These are phyloP conservation scores for Termitomyces sp. DNA, from an alignment of 768 basidiomycete species.

Conservation along the genomic window DNA sequence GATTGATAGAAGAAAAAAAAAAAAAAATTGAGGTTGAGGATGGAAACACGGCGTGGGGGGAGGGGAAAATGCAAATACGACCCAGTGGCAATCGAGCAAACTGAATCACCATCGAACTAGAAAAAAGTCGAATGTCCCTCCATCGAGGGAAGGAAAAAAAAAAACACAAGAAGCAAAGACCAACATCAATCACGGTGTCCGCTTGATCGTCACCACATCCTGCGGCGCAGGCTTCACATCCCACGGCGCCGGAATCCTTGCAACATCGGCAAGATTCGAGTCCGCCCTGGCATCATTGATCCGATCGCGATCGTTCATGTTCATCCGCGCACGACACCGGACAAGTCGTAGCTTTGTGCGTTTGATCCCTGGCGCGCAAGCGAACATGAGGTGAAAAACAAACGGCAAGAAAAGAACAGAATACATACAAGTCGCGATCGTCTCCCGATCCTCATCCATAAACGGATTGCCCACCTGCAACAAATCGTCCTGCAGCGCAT, in stretches of 20 bases:
- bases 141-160: not conserved
- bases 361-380: slow-evolving; percentile 73
- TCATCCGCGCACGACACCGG: slow-evolving; percentile 71
- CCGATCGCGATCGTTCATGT: slow-evolving; percentile 68
- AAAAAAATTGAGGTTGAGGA: not conserved
- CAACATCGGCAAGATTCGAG: slow-evolving; percentile 72
- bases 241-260: slow-evolving; percentile 69
- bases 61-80: no score
- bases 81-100: no score
- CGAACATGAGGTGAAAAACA: not conserved
- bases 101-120: no score
- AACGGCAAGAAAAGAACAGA: not conserved
- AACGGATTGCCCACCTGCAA: slow-evolving; percentile 78
- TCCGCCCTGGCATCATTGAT: slow-evolving; percentile 74
- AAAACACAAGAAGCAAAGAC: not conserved
- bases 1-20: no score
- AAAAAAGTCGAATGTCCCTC: no score
- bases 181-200: slow-evolving; percentile 3
- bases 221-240: slow-evolving; percentile 42
- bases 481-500: slow-evolving; percentile 87
- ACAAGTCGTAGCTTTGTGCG: slow-evolving; percentile 80
- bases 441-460: slow-evolving; percentile 76
- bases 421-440: slow-evolving; percentile 68
- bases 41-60: not conserved
- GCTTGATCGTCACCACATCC: slow-evolving; percentile 12